Conservation (phyloP, 2,329 filamentous ascomycete species). For the Orbilia javanica region DNA sequence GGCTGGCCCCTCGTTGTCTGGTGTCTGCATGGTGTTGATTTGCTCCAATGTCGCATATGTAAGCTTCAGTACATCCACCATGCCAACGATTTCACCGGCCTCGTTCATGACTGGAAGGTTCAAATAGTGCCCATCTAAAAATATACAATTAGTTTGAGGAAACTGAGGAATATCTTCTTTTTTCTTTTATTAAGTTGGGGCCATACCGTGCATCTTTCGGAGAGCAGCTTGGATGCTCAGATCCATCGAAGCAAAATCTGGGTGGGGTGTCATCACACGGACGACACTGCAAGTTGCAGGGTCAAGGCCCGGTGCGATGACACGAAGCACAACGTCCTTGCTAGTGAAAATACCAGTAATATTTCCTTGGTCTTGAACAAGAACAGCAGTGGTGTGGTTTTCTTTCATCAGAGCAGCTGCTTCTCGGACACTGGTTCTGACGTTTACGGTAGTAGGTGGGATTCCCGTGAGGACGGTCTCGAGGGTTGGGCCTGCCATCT, state of each 20-base stretch:
- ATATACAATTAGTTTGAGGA: slow-evolving; percentile 54
- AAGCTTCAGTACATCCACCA: slow-evolving; percentile 98
- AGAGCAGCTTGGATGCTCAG: slow-evolving; percentile 99
- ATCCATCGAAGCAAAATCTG: slow-evolving; percentile 97
- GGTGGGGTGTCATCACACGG: slow-evolving; percentile 98
- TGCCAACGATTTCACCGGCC: slow-evolving; percentile 94
- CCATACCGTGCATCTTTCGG: slow-evolving; percentile 96
- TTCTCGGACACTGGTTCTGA: slow-evolving; percentile 95
- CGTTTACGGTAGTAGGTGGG: slow-evolving; percentile 93
- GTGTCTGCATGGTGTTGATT: slow-evolving; percentile 92
- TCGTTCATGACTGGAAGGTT: slow-evolving; percentile 99
- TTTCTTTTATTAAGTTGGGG: not conserved
- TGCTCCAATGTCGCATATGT: slow-evolving; percentile 98
- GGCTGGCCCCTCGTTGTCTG: slow-evolving; percentile 90
- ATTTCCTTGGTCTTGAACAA: slow-evolving; percentile 95
- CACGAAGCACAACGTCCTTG: slow-evolving; percentile 97
- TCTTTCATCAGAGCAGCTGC: slow-evolving; percentile 97
- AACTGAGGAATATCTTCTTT: too few relatives aligned
- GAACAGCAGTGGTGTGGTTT: slow-evolving; percentile 94
- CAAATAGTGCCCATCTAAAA: slow-evolving; percentile 91
- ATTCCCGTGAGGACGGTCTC: slow-evolving; percentile 93
- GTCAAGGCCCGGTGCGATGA: slow-evolving; percentile 95
- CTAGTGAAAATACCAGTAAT: slow-evolving; percentile 99
- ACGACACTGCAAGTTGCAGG: slow-evolving; percentile 96
- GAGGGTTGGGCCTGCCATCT: slow-evolving; percentile 97